A percentile compares a stretch with the other conserved stretches of the same genome.
These are phyloP conservation scores for Lachancea meyersii DNA, from an alignment of 805 yeast genomes.

Conservation along the genomic window DNA sequence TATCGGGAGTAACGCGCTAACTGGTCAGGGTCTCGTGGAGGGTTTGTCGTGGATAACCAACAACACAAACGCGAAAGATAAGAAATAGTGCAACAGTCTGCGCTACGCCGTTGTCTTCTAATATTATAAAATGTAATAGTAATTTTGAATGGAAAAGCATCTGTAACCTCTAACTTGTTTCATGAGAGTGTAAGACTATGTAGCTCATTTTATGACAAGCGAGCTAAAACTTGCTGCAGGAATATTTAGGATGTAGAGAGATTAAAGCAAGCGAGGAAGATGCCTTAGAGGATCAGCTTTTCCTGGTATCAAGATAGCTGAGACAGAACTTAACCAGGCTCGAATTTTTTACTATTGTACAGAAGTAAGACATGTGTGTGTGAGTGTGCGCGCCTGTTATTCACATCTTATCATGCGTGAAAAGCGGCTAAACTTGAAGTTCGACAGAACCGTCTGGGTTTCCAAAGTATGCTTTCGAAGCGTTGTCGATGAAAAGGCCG, in stretches of 20 bases:
- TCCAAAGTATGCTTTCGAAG: conserved; percentile 82
- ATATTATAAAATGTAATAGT: neutral
- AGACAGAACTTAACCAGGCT: too few relatives aligned
- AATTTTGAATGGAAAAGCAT: neutral
- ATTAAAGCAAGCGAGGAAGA: conserved; percentile 1
- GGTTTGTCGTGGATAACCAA: conserved; percentile 81
- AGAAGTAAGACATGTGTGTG: neutral
- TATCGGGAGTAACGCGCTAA: conserved; percentile 82
- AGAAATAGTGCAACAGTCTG: conserved; percentile 1
- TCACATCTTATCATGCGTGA: too few relatives aligned
- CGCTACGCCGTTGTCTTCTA: neutral
- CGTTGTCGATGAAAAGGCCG: conserved; percentile 71
- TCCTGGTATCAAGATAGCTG: too few relatives aligned
- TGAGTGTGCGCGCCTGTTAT: too few relatives aligned
- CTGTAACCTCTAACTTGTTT: neutral
- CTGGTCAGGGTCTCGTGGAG: conserved; percentile 86
- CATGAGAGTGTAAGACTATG: neutral
- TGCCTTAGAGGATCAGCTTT: too few relatives aligned
- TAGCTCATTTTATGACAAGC: neutral
- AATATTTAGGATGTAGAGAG: neutral
- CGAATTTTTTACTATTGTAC: neutral
- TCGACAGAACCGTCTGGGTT: conserved; percentile 64
- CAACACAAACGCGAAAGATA: conserved; percentile 35
- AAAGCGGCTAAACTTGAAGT: conserved; percentile 12
- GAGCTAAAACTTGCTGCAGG: neutral